Conservation (phyloP, 2,329 filamentous ascomycete species). For the Aphanoascus verrucosus region DNA sequence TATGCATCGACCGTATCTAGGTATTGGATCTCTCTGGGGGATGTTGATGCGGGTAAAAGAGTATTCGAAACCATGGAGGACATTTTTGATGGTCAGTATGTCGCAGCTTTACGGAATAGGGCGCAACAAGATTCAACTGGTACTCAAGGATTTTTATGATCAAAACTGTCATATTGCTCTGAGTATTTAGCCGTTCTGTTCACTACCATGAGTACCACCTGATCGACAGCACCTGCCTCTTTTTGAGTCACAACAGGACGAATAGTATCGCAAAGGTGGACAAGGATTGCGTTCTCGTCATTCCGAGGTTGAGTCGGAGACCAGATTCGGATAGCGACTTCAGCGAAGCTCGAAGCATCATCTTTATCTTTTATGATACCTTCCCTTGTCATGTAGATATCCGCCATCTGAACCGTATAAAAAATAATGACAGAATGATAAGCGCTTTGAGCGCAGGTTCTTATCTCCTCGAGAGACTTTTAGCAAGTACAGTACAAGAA, state of each 20-base stretch:
- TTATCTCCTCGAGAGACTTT: too few relatives aligned
- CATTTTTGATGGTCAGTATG: neutral
- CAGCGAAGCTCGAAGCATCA: too few relatives aligned
- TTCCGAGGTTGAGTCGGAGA: too few relatives aligned
- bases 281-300: too few relatives aligned
- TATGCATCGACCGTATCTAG: constrained; percentile 30
- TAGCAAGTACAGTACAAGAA: too few relatives aligned
- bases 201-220: neutral
- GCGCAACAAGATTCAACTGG: neutral
- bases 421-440: too few relatives aligned
- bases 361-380: too few relatives aligned
- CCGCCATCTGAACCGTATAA: too few relatives aligned
- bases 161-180: neutral
- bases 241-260: neutral
- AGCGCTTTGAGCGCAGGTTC: too few relatives aligned
- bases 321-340: too few relatives aligned
- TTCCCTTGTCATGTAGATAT: too few relatives aligned
- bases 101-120: neutral
- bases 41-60: neutral
- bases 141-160: neutral
- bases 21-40: constrained; percentile 20
- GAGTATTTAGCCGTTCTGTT: neutral
- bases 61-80: neutral
- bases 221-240: neutral
- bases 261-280: too few relatives aligned